A percentile compares a stretch with the other conserved stretches of the same genome.
These are phyloP conservation scores for Sugiyamaella sp. DNA, from an alignment of 1,139 yeast genomes.

Conservation along the genomic window DNA sequence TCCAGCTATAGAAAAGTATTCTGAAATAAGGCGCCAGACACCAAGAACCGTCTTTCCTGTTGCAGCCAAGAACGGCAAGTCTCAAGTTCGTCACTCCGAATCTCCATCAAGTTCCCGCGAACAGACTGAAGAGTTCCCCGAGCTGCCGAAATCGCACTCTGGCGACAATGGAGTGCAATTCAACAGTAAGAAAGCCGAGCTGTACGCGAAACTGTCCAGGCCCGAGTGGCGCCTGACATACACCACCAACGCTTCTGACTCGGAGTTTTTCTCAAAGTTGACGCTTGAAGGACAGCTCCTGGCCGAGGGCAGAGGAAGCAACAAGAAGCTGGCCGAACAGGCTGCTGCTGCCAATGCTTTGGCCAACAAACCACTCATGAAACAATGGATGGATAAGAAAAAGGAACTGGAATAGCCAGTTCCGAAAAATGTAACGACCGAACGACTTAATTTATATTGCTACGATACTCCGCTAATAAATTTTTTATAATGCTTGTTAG, in stretches of 20 bases:
- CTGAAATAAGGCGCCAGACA: conserved; percentile 59
- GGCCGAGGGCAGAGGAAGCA: conserved; percentile 29
- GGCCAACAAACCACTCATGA: conserved; percentile 19
- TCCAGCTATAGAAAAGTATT: conserved; percentile 63
- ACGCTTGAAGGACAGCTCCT: conserved; percentile 26
- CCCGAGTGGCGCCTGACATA: conserved; percentile 72
- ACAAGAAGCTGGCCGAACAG: conserved; percentile 32
- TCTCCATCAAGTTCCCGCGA: background rate
- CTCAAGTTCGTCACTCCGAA: background rate
- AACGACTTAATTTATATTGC: background rate
- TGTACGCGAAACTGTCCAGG: conserved; percentile 80
- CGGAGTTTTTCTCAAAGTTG: conserved; percentile 23
- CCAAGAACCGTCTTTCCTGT: conserved; percentile 47
- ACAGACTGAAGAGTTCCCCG: background rate
- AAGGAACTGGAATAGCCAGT: background rate
- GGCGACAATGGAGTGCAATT: background rate
- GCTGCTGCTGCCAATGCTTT: conserved; percentile 32
- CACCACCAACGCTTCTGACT: conserved; percentile 20
- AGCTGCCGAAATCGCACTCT: background rate
- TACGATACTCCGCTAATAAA: too few species aligned
- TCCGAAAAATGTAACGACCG: background rate
- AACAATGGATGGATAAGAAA: conserved; percentile 12
- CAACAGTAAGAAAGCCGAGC: conserved; percentile 53
- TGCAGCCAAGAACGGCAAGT: background rate
- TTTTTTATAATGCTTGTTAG: too few species aligned